Base-by-base conservation (phyloP, 805 yeast species). In the Debaryomyces hansenii region DNA sequence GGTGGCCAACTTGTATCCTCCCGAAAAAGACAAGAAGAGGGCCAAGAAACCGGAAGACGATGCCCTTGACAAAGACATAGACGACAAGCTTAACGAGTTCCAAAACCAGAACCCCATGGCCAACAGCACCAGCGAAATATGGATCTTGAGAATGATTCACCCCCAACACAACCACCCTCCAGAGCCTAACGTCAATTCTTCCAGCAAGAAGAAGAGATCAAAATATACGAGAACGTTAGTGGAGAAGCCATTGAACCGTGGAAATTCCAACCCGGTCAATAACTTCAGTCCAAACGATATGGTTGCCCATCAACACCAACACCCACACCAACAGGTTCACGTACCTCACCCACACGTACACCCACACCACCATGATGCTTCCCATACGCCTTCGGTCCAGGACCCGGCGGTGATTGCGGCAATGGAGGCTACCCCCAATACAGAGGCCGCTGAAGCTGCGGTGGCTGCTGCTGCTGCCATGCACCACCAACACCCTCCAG, bases 121-220 rank as follows among this genome's bases (percentile, higher is more conserved):
- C 4, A 14, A 20, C 33, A 39, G 20, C 31, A 51, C 60, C 36
- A 63, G 59, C 20, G 77, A 72, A 53, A 69, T 70, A 67, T 73
- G 78, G 78, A 68, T 72, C 37, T 71, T 73, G 55, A 57, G 77
- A 46, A 73, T 73, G 78, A 72, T 73, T 44, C 70, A 69, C 54
- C 76, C 77, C 1, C 64, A 64, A 18, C 78, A 73, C 57, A 73
- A 73, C 55, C 78, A 73, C 54, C 62, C 76, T 1, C 69, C 75
- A 12, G 77, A 72, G 57, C 74, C 75, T 35, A 61, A 59, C 48
- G 59, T 59, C 36, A 59, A 60, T 37, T 59, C 60, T 49, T 59
- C 59, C 38, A 59, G 61, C 37, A 66, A 66, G 53, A 70, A 70
- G 58, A 72, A 70, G 59, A 57, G 74, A 50, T 62, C 62, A 47